Conservation (phyloP, 2,329 filamentous ascomycete genomes). For the Parascedosporium putredinis region DNA sequence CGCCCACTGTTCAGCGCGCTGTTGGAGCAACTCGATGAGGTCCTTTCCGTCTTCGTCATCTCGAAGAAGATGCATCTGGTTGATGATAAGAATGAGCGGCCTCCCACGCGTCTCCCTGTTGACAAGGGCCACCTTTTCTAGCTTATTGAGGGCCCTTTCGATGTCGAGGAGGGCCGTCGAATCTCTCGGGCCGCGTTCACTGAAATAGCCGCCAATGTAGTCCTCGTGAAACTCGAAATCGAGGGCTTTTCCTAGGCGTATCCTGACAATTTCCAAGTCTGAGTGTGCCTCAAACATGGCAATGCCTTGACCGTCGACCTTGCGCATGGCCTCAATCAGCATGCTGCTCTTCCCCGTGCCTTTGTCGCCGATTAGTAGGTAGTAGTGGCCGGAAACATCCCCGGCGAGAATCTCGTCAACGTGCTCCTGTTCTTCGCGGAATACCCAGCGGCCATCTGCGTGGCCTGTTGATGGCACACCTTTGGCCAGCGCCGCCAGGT, state of each 20-base stretch:
- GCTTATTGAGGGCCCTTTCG: slow-evolving; percentile 91
- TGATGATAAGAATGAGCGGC: slow-evolving; percentile 87
- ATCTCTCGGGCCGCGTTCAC: slow-evolving; percentile 83
- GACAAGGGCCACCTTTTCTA: slow-evolving; percentile 85
- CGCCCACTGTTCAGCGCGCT: slow-evolving; percentile 93
- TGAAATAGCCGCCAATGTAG: slow-evolving; percentile 94
- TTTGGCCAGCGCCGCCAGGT: slow-evolving; percentile 59
- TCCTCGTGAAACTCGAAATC: slow-evolving; percentile 98
- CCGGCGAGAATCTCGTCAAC: slow-evolving; percentile 80
- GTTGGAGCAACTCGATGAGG: slow-evolving; percentile 86
- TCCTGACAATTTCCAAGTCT: slow-evolving; percentile 88
- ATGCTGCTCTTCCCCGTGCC: slow-evolving; percentile 95
- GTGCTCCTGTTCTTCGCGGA: slow-evolving; percentile 67
- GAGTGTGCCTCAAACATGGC: slow-evolving; percentile 96
- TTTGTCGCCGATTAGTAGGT: slow-evolving; percentile 87
- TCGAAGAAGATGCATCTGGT: slow-evolving; percentile 81
- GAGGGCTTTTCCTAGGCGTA: slow-evolving; percentile 82
- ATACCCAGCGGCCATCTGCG: slow-evolving; percentile 61
- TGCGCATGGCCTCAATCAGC: slow-evolving; percentile 89
- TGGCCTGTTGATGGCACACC: slow-evolving; percentile 36
- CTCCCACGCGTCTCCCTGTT: slow-evolving; percentile 50
- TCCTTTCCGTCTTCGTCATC: slow-evolving; percentile 91
- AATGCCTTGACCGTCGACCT: slow-evolving; percentile 77
- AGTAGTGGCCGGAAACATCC: slow-evolving; percentile 67
- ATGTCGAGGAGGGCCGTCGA: slow-evolving; percentile 90